phyloP scores from a whole-genome alignment of 768 basidiomycete genomes.

The Amanita brunnescens region DNA sequence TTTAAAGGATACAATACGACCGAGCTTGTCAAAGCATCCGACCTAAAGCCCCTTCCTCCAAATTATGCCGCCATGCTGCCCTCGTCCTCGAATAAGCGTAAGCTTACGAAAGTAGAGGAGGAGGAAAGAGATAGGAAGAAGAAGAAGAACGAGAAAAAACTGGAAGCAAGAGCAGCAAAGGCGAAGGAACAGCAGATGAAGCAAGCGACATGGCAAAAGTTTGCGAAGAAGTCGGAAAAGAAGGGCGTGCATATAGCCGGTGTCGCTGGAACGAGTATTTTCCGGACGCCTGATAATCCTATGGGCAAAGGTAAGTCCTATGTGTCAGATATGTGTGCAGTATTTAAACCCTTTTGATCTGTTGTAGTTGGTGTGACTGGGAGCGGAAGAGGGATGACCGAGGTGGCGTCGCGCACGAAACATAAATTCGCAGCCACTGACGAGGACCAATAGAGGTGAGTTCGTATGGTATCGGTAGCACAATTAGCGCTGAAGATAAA shows the following conservation, averaged over 20 bases:
- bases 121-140: constrained; percentile 85
- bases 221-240: constrained; percentile 90
- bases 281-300: constrained; percentile 92
- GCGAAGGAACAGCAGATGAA: constrained; percentile 81
- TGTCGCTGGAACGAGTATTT: constrained; percentile 81
- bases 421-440: constrained; percentile 55
- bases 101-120: constrained; percentile 71
- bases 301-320: constrained; percentile 62
- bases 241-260: constrained; percentile 90
- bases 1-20: constrained; percentile 92
- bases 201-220: constrained; percentile 89
- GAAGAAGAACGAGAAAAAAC: constrained; percentile 93
- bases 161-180: constrained; percentile 75
- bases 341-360: constrained; percentile 13
- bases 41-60: constrained; percentile 61
- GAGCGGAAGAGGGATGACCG: constrained; percentile 85
- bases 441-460: constrained; percentile 18
- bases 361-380: constrained; percentile 80
- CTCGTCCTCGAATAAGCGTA: constrained; percentile 57
- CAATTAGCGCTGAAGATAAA: background rate
- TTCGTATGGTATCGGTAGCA: background rate
- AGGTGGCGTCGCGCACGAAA: constrained; percentile 55
- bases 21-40: constrained; percentile 66
- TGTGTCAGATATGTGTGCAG: constrained; percentile 2
- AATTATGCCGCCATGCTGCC: constrained; percentile 39